A percentile compares a stretch with the other conserved stretches of the same genome.
Conservation (phyloP, 2,329 filamentous ascomycete species). For the Ophiosphaerella herpotricha region DNA sequence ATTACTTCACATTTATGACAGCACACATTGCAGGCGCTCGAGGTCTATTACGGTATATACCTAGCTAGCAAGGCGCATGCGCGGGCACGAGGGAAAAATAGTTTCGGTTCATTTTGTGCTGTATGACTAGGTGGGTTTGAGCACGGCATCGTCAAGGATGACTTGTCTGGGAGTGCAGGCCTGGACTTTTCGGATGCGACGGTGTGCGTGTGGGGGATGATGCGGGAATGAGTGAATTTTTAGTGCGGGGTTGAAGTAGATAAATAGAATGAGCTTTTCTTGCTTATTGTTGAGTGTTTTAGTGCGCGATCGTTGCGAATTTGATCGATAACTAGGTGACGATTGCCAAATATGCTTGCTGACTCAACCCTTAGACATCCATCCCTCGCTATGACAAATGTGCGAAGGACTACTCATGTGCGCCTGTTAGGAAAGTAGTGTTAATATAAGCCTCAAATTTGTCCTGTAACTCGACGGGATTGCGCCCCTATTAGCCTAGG, state of each 20-base stretch:
- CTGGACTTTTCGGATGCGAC: slow-evolving; percentile 11
- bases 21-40: slow-evolving; percentile 41
- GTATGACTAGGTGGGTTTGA: slow-evolving; percentile 1
- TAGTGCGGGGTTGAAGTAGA: slow-evolving; percentile 1
- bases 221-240: too few species aligned
- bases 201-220: not conserved
- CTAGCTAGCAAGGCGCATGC: slow-evolving; percentile 6
- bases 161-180: slow-evolving; percentile 38
- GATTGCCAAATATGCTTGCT: too few species aligned
- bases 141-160: slow-evolving; percentile 3
- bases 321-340: too few species aligned
- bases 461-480: not conserved
- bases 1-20: slow-evolving; percentile 20
- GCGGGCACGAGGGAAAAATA: slow-evolving; percentile 11
- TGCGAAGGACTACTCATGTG: too few species aligned
- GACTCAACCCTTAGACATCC: too few species aligned
- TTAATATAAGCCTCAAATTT: not conserved
- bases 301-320: too few species aligned
- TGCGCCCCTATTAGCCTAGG: not conserved
- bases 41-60: slow-evolving; percentile 3
- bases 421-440: not conserved
- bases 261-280: slow-evolving; percentile 15
- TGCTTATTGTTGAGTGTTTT: too few species aligned
- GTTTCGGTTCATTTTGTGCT: not conserved
- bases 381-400: too few species aligned